Base-by-base conservation (phyloP, 768 basidiomycete genomes). In the Gymnopilus dilepis region DNA sequence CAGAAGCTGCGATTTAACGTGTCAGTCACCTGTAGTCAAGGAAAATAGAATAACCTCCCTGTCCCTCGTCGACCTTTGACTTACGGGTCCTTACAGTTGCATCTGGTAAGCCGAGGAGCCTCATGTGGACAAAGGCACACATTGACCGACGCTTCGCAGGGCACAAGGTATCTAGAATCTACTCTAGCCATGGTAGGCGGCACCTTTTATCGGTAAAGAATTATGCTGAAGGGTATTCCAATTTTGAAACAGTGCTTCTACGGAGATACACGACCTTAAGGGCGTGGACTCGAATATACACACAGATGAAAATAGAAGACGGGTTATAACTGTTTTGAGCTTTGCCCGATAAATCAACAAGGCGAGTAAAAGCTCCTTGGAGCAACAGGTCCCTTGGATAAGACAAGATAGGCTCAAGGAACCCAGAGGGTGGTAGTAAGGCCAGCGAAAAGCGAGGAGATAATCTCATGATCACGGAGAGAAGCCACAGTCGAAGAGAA, bases 381-480 rank as follows among this genome's bases (percentile, higher is more conserved):
- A 38, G 50, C 22, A 57, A 61, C 37, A 56, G n/a, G 40, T 52
- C 17, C 28, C 42, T 47, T 56, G 54, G 40, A 38, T 30, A 33
- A 57, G 47, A 48, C 59, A 56, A 57, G 47, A 53, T 58, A 55
- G 56, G 59, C 26, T 43, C 41, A 55, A 43, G 42, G 58, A 56
- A 45, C 51, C 45, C 38, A 58, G 26, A 58, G 53, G 65, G 62
- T 47, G 62, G 60, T 64, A 63, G 56, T 58, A 63, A 59, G 63
- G 66, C 60, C 47, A 59, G 58, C 65, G 59, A 51, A 60, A 60
- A 60, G 64, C 60, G 66, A 67, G 66, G 62, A 67, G 63, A 67
- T 67, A 67, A 47, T 60, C 57, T 52, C 21, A 37, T 57, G 48
- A 57, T 57, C 48, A 52, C 56, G 56, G 51, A 51, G 61, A 43